Conservation (phyloP, 495 filamentous ascomycete genomes). For the Xylaria longipes region DNA sequence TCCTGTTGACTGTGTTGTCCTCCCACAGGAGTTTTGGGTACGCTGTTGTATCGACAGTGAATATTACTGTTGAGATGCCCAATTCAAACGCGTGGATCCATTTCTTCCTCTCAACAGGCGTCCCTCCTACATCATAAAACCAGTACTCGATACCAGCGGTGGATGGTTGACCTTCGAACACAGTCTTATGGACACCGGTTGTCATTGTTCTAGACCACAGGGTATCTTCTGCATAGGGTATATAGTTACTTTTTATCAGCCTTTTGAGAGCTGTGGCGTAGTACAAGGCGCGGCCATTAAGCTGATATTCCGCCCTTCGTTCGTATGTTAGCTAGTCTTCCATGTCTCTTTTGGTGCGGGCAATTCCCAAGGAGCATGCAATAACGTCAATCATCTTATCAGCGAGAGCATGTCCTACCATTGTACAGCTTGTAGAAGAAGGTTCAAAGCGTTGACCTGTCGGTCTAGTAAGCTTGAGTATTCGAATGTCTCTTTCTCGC, state of each 20-base stretch:
- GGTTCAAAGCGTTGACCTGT: conserved; percentile 27
- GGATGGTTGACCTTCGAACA: too few species aligned
- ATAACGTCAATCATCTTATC: neutral
- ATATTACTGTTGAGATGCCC: neutral
- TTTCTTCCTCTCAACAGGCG: neutral
- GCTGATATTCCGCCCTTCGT: neutral
- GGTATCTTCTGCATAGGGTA: too few species aligned
- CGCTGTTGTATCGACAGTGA: neutral
- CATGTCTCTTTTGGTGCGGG: neutral
- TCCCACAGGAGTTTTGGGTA: neutral
- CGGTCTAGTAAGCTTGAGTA: conserved; percentile 20
- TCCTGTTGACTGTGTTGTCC: neutral
- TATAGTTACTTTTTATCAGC: neutral
- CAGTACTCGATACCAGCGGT: too few species aligned
- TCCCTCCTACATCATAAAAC: neutral
- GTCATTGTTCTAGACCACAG: too few species aligned
- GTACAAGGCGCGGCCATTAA: neutral
- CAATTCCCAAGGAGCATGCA: neutral
- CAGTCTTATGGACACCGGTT: too few species aligned
- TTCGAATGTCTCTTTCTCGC: conserved; percentile 19
- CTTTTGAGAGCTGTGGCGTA: neutral
- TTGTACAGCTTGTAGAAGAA: conserved; percentile 28
- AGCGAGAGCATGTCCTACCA: conserved; percentile 15
- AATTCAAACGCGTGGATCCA: too few species aligned
- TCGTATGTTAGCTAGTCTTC: conserved; percentile 8